These are phyloP conservation scores for Phyllosticta ampelicida DNA, from an alignment of 2,329 filamentous ascomycete genomes.

Conservation along the genomic window DNA sequence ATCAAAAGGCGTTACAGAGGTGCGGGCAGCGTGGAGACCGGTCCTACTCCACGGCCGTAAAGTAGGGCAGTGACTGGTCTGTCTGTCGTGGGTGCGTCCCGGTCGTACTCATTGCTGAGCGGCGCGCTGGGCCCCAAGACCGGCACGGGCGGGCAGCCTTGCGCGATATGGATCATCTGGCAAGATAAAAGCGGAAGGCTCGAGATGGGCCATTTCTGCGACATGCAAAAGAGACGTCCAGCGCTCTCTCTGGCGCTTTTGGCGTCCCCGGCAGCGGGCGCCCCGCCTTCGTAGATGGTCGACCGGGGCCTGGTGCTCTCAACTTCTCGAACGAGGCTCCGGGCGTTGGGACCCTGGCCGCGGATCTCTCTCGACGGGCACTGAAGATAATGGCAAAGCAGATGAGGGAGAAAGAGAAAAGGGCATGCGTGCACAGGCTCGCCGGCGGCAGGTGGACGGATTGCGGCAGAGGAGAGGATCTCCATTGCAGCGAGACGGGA, in stretches of 20 bases:
- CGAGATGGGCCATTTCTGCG: constrained; percentile 8
- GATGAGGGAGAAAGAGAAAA: not conserved
- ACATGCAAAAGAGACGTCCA: constrained; percentile 8
- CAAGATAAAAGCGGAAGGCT: constrained; percentile 7
- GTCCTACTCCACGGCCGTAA: constrained; percentile 8
- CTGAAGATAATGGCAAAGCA: not conserved
- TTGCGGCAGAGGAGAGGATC: not conserved
- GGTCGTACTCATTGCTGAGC: constrained; percentile 10
- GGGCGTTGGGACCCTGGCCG: constrained; percentile 2
- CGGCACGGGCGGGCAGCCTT: constrained; percentile 6
- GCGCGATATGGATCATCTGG: constrained; percentile 7
- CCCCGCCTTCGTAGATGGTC: constrained; percentile 8
- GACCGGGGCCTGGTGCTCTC: not conserved
- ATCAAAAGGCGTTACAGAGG: constrained; percentile 1
- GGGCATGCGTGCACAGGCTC: not conserved
- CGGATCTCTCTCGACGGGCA: constrained; percentile 2
- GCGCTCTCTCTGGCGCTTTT: constrained; percentile 7
- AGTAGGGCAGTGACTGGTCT: not conserved
- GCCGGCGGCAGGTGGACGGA: not conserved
- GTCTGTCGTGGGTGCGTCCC: not conserved
- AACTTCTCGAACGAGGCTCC: constrained; percentile 5
- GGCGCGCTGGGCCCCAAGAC: constrained; percentile 1
- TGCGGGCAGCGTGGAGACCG: not conserved
- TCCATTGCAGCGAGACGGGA: not conserved
- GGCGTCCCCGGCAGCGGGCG: constrained; percentile 6